phyloP scores from a whole-genome alignment of 1,284 basidiomycete species.

The Rhodotorula sp. region DNA sequence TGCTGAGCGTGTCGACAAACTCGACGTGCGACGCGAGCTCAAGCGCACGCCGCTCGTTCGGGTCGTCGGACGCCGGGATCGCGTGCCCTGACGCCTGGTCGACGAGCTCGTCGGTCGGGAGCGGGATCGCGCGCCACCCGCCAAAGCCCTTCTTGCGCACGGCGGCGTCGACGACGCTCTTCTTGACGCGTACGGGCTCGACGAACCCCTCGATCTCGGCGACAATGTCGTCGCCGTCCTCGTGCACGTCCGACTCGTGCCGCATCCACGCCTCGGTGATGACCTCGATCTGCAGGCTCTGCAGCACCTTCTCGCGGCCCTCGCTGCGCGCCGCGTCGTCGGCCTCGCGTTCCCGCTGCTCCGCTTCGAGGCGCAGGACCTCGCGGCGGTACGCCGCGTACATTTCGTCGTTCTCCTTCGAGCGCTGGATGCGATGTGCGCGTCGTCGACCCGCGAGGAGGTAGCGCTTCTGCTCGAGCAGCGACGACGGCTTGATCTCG shows the following conservation, averaged over 20 bases:
- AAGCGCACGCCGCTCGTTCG: neutral
- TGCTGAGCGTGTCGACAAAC: slow-evolving; percentile 38
- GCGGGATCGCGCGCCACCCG: slow-evolving; percentile 19
- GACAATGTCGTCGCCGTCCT: slow-evolving; percentile 38
- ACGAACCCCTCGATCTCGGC: slow-evolving; percentile 39
- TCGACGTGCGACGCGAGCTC: slow-evolving; percentile 19
- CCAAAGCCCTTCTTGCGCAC: slow-evolving; percentile 10
- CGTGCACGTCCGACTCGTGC: slow-evolving; percentile 34
- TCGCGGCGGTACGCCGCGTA: slow-evolving; percentile 45
- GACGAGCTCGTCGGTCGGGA: slow-evolving; percentile 17
- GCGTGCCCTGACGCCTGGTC: slow-evolving; percentile 6
- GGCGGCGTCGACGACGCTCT: slow-evolving; percentile 22
- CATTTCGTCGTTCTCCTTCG: slow-evolving; percentile 42
- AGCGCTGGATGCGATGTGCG: slow-evolving; percentile 47
- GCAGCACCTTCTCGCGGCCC: slow-evolving; percentile 10
- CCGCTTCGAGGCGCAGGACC: slow-evolving; percentile 37
- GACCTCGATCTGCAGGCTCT: slow-evolving; percentile 34
- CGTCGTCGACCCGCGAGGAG: slow-evolving; percentile 51
- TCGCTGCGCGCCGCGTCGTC: neutral
- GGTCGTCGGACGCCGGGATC: neutral
- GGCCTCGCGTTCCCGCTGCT: neutral
- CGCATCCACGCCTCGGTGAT: slow-evolving; percentile 40
- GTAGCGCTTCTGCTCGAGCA: slow-evolving; percentile 51
- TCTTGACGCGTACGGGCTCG: slow-evolving; percentile 31
- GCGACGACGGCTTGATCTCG: slow-evolving; percentile 46